A percentile compares a stretch with the other conserved stretches of the same genome.
Conservation (phyloP, 495 filamentous ascomycete genomes). For the Talaromyces ruber region DNA sequence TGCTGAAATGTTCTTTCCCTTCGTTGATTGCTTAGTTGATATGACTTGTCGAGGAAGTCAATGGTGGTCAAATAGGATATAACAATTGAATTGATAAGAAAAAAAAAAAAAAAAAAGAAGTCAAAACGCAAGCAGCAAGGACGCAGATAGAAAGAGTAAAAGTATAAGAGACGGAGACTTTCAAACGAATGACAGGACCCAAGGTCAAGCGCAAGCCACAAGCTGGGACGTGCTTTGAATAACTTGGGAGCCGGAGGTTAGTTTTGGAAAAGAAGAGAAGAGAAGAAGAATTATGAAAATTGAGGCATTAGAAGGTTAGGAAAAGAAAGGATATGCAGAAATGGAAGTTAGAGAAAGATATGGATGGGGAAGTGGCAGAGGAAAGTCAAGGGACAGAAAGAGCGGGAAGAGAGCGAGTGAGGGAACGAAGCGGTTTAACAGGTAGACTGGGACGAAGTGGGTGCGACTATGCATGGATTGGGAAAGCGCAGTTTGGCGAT, state of each 20-base stretch:
- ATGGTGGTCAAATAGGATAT: not conserved
- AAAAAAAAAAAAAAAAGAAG: not conserved
- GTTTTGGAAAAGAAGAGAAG: not conserved
- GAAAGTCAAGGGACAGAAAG: not conserved
- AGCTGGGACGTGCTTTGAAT: conserved; percentile 4
- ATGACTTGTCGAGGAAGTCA: not conserved
- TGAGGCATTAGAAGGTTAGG: conserved; percentile 16
- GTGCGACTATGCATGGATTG: not conserved
- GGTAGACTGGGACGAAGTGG: not conserved
- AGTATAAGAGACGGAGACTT: not conserved
- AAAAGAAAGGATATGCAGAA: conserved; percentile 12
- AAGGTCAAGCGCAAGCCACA: conserved; percentile 6
- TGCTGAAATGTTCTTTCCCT: not conserved
- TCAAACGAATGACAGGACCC: conserved; percentile 9
- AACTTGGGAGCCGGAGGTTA: conserved; percentile 4
- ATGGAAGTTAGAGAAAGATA: not conserved
- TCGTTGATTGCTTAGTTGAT: not conserved
- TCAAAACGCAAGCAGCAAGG: not conserved
- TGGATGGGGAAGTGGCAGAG: not conserved
- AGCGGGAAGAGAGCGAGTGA: not conserved
- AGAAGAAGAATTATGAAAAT: conserved; percentile 16
- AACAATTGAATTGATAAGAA: not conserved
- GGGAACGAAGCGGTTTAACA: not conserved
- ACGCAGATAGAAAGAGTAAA: not conserved
- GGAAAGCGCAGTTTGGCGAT: not conserved